phyloP scores from a whole-genome alignment of 352 stramenopile genomes.

The Pythium rishiriense region DNA sequence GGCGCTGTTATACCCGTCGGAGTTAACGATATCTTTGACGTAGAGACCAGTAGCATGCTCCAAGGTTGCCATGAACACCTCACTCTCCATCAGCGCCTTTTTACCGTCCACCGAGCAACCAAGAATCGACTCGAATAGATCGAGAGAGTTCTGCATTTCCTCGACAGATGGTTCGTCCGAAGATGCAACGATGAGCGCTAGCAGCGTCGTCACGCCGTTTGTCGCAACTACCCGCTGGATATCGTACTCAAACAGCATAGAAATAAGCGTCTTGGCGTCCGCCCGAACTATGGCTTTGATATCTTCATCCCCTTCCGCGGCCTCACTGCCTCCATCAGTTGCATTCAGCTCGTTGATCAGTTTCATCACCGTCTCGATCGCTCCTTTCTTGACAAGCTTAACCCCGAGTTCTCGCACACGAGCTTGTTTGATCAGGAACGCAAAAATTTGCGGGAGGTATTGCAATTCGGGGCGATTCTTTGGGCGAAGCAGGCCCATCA shows the following conservation, averaged over 20 bases:
- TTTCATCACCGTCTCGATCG: conserved; percentile 53
- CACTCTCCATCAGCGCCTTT: conserved; percentile 48
- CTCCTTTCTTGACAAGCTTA: conserved; percentile 52
- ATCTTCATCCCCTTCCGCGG: background rate
- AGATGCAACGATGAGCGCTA: conserved; percentile 37
- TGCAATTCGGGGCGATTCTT: conserved; percentile 22
- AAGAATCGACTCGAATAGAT: conserved; percentile 66
- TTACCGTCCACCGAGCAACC: conserved; percentile 46
- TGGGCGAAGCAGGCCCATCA: conserved; percentile 34
- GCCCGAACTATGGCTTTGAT: conserved; percentile 5
- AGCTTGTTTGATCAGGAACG: conserved; percentile 43
- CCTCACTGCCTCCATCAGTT: conserved; percentile 1
- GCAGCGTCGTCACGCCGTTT: conserved; percentile 62
- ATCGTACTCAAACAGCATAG: conserved; percentile 59
- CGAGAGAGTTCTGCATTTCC: conserved; percentile 44
- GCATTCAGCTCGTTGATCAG: conserved; percentile 55
- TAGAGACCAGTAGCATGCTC: conserved; percentile 31
- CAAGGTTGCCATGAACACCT: conserved; percentile 47
- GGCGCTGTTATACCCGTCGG: conserved; percentile 20
- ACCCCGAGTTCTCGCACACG: conserved; percentile 33
- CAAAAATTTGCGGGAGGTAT: conserved; percentile 34
- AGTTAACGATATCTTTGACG: conserved; percentile 1
- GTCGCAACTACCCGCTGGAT: conserved; percentile 60
- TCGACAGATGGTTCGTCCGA: conserved; percentile 27
- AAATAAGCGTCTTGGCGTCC: conserved; percentile 48